Percentiles rank a stretch among this genome's conserved stretches.
These are phyloP conservation scores for Xylaria longipes DNA, from an alignment of 495 filamentous ascomycete genomes.

Conservation along the genomic window DNA sequence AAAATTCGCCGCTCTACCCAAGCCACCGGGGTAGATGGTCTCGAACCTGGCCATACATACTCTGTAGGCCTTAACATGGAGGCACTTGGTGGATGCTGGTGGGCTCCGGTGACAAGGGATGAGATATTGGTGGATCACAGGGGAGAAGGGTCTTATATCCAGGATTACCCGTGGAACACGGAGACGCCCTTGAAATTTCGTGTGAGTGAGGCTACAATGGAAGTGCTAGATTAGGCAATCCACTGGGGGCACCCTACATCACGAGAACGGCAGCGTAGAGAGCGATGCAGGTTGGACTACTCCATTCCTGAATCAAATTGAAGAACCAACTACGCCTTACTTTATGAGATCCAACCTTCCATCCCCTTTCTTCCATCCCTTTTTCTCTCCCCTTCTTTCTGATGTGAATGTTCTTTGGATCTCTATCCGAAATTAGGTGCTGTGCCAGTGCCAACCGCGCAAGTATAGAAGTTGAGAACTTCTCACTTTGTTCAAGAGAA, in stretches of 20 bases:
- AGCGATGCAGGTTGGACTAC: background rate
- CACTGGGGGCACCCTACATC: background rate
- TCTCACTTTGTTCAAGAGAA: too few species aligned
- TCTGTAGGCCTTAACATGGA: background rate
- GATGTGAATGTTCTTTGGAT: too few species aligned
- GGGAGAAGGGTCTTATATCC: background rate
- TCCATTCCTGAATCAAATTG: too few species aligned
- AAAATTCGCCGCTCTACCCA: background rate
- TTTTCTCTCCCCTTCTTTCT: too few species aligned
- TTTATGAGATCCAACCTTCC: too few species aligned
- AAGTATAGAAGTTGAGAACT: too few species aligned
- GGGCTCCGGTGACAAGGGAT: conserved; percentile 6
- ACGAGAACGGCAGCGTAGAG: background rate
- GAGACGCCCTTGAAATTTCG: background rate
- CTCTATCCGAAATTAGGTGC: too few species aligned
- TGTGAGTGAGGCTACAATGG: background rate
- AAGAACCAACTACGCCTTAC: too few species aligned
- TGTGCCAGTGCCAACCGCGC: too few species aligned
- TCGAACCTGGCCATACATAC: conserved; percentile 11
- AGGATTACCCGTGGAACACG: conserved; percentile 3
- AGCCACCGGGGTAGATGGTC: conserved; percentile 1
- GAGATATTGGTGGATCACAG: conserved; percentile 3
- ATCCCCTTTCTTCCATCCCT: too few species aligned
- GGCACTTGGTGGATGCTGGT: background rate
- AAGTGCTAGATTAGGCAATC: background rate